A percentile compares a stretch with the other conserved stretches of the same genome.
These are phyloP conservation scores for Wickerhamiella sorbophila DNA, from an alignment of 805 yeast genomes.

Conservation along the genomic window DNA sequence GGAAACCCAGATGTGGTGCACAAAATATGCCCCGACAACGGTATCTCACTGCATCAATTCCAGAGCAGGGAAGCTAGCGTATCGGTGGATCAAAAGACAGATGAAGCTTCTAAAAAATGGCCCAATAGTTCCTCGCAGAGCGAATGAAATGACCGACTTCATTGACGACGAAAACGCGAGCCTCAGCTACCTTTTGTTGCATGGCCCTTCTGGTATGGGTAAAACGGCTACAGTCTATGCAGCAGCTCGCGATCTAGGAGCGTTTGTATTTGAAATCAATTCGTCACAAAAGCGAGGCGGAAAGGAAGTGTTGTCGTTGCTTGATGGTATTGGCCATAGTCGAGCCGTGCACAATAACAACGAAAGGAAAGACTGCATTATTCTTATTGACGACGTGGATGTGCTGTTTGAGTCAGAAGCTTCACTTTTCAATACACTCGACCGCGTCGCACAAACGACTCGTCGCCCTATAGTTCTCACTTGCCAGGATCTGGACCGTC, in stretches of 20 bases:
- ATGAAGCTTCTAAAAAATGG: conserved; percentile 3
- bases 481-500: conserved; percentile 32
- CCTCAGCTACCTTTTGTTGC: conserved; percentile 29
- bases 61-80: conserved; percentile 1
- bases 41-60: conserved; percentile 1
- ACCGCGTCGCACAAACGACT: conserved; percentile 43
- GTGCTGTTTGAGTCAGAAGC: conserved; percentile 62
- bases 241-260: conserved; percentile 43
- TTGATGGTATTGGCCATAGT: conserved; percentile 73
- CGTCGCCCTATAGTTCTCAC: conserved; percentile 60
- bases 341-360: conserved; percentile 46
- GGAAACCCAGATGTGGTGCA: conserved; percentile 20
- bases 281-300: conserved; percentile 59
- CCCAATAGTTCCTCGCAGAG: conserved; percentile 1
- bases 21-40: conserved; percentile 16
- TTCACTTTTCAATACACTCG: conserved; percentile 65
- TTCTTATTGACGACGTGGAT: conserved; percentile 78
- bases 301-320: conserved; percentile 46
- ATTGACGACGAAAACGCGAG: conserved; percentile 19
- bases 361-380: conserved; percentile 43
- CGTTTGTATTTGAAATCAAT: conserved; percentile 71
- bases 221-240: conserved; percentile 65
- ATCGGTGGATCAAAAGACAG: conserved; percentile 10
- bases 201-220: conserved; percentile 65
- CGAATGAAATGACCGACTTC: conserved; percentile 18